Evolutionary conservation across 129 eudicot species (phyloP), one percentile per base, ranked within the genome.

Genomic region (Arctium lappa): DNA sequence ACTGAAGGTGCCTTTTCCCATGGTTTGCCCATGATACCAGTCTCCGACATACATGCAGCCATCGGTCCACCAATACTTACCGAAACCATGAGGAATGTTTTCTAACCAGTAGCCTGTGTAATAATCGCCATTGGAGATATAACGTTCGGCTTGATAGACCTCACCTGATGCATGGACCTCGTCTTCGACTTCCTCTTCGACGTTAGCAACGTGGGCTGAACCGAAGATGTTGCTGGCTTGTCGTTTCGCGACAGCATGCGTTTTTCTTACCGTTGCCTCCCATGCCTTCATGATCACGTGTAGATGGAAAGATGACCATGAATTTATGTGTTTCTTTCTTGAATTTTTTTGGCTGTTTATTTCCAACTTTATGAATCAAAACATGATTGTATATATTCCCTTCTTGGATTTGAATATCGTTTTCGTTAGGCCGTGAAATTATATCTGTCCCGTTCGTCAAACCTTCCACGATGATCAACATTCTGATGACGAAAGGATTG

Each of bases 171-270:
- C 88, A 11, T 56, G 72, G 0, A 53, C 62, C 9, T 62, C 88
- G 8, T 82, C 74, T 9, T 78, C 88, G 8, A 16, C 6, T 5
- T 4, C 29, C 5, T 82, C 91, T 16, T 86, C 86, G 0, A 82
- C 71, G 46, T 84, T 85, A 22, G 86, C 83, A 8, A 46, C 66
- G 56, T 84, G 74, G 74, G 63, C 78, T 56, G 90, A 88, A 1
- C 97, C 97, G 32, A 92, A 92, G 4, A 92, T 85, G 62, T 89
- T 88, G 83, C 90, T 91, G 81, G 94, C 97, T 74, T 94, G 78
- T 39, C 89, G 89, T 86, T 84, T 93, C 2, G 98, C 97, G 2
- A 80, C 97, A 0, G 92, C 94, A 48, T 92, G 97, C 46, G 97
- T 92, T 81, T 87, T 92, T 1, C 94, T 81, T 30, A 92, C 90